These are phyloP conservation scores for Kandelia obovata DNA, from an alignment of 345 rosid genomes.

Conservation along the genomic window DNA sequence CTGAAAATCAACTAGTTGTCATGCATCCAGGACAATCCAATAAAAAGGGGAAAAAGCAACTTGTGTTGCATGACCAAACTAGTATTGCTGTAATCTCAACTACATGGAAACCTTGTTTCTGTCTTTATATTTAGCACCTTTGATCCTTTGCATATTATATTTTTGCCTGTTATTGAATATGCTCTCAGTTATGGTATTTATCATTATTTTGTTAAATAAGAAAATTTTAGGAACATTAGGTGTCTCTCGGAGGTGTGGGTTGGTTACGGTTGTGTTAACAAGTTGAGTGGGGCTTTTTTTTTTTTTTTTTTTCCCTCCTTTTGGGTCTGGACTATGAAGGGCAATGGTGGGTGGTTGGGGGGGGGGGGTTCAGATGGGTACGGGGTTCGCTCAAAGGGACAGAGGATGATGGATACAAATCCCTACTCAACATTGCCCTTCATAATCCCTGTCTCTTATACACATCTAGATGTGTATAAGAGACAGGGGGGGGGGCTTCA, in stretches of 20 bases:
- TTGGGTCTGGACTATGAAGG: constrained; percentile 82
- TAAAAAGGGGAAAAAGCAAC: no score
- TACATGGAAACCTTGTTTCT: no score
- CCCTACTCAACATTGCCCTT: constrained; percentile 44
- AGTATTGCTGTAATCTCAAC: no score
- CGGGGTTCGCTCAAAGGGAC: constrained; percentile 99
- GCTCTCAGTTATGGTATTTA: not conserved
- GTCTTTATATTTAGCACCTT: no score
- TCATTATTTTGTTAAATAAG: not conserved
- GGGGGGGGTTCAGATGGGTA: constrained; percentile 88
- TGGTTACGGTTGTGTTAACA: constrained; percentile 89
- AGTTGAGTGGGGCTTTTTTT: constrained; percentile 25
- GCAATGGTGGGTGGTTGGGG: constrained; percentile 77
- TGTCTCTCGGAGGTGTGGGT: constrained; percentile 33
- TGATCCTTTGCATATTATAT: constrained; percentile 26
- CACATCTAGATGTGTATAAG: no score
- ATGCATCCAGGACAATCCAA: no score
- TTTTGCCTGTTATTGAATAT: not conserved
- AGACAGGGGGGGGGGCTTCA: constrained; percentile 72
- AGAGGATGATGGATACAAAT: constrained; percentile 96
- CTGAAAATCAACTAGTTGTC: no score
- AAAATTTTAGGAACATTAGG: constrained; percentile 14
- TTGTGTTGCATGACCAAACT: no score
- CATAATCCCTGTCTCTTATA: no score
- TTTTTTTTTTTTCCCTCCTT: constrained; percentile 37